These are phyloP conservation scores for Polygonum aviculare DNA, from an alignment of 148 eudicot genomes.

Conservation along the genomic window DNA sequence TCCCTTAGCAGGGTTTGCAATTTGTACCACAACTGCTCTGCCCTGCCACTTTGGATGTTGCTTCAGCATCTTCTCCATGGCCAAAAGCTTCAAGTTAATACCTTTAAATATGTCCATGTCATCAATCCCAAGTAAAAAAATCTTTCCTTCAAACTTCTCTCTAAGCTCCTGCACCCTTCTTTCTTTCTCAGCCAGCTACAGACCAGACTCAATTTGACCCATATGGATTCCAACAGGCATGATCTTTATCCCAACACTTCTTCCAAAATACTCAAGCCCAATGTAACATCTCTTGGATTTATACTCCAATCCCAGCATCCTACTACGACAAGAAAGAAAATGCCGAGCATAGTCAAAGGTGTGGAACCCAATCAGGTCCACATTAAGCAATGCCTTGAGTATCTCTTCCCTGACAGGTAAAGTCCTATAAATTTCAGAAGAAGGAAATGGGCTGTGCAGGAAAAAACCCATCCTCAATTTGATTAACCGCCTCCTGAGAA, in stretches of 20 bases:
- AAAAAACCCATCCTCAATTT: slow-evolving; percentile 47
- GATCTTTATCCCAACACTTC: slow-evolving; percentile 49
- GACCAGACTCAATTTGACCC: slow-evolving; percentile 47
- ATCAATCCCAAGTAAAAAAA: slow-evolving; percentile 50
- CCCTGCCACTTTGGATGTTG: slow-evolving; percentile 40
- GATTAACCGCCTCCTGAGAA: slow-evolving; percentile 42
- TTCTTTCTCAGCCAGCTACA: slow-evolving; percentile 33
- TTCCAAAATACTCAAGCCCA: slow-evolving; percentile 48
- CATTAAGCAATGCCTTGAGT: slow-evolving; percentile 43
- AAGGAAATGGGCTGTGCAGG: slow-evolving; percentile 54
- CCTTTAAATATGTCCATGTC: slow-evolving; percentile 64
- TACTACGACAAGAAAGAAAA: slow-evolving; percentile 56
- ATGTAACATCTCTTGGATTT: slow-evolving; percentile 57
- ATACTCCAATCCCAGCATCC: slow-evolving; percentile 58
- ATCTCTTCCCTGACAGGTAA: slow-evolving; percentile 55
- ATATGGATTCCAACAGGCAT: slow-evolving; percentile 56
- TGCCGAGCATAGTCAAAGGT: slow-evolving; percentile 65
- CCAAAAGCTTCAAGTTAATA: slow-evolving; percentile 45
- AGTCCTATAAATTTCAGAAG: slow-evolving; percentile 53
- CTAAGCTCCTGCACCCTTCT: slow-evolving; percentile 32
- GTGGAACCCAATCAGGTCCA: slow-evolving; percentile 55
- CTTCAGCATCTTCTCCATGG: slow-evolving; percentile 41
- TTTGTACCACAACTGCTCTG: slow-evolving; percentile 44
- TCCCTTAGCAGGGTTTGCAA: slow-evolving; percentile 47
- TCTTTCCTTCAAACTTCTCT: slow-evolving; percentile 35